Conservation (phyloP, 176 grass and related monocot species). For the Panicum miliaceum region DNA sequence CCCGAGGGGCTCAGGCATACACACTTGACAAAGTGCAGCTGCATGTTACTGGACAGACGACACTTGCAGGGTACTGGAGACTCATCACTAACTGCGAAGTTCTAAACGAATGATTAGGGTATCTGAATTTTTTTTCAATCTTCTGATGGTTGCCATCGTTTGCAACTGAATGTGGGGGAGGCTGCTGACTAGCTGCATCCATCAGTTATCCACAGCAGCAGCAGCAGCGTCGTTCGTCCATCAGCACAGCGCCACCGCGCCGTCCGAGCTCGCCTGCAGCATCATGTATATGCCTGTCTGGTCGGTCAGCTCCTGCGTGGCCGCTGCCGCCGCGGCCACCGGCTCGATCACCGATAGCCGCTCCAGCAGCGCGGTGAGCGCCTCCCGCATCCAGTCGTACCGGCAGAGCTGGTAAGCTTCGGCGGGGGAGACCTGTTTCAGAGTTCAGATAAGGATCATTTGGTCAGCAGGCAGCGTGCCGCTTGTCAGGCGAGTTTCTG, state of each 20-base stretch:
- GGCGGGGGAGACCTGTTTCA: conserved; percentile 52
- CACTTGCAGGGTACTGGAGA: conserved; percentile 30
- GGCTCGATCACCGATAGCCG: conserved; percentile 40
- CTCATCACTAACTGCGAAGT: background rate
- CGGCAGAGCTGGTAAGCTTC: conserved; percentile 74
- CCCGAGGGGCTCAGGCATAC: conserved; percentile 10
- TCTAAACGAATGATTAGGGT: conserved; percentile 34
- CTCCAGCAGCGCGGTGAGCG: conserved; percentile 63
- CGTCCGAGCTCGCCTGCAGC: conserved; percentile 53
- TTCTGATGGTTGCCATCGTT: conserved; percentile 15
- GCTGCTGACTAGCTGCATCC: conserved; percentile 23
- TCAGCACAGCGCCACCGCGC: conserved; percentile 68
- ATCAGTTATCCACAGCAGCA: conserved; percentile 40
- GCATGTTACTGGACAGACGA: background rate
- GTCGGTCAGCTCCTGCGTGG: conserved; percentile 41
- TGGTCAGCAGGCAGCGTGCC: conserved; percentile 10
- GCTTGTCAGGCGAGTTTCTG: background rate
- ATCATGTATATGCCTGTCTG: conserved; percentile 65
- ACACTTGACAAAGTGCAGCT: conserved; percentile 4
- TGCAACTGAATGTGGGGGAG: background rate
- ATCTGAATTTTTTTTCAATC: conserved; percentile 9
- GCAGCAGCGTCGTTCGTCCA: background rate
- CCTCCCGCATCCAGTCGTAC: conserved; percentile 94
- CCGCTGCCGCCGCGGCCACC: conserved; percentile 15
- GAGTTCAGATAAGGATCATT: background rate